A percentile compares a stretch with the other conserved stretches of the same genome.
phyloP scores from a whole-genome alignment of 352 stramenopile species.

The Pythium plurisporium region DNA sequence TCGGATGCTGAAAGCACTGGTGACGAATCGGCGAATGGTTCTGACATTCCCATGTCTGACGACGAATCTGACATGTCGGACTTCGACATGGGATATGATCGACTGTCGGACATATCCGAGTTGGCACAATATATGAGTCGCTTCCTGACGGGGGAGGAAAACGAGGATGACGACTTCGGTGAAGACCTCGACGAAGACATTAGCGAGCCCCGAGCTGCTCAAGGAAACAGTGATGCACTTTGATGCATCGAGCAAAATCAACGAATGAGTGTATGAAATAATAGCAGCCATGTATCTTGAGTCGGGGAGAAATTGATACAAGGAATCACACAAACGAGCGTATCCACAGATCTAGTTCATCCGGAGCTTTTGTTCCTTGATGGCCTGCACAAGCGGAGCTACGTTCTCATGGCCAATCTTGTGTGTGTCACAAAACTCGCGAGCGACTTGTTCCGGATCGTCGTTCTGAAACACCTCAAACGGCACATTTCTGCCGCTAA shows the following conservation, averaged over 20 bases:
- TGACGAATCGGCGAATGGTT: constrained; percentile 3
- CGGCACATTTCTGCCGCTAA: constrained; percentile 39
- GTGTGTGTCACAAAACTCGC: constrained; percentile 55
- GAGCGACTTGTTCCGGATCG: constrained; percentile 34
- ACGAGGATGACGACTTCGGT: not conserved
- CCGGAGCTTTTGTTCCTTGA: constrained; percentile 35
- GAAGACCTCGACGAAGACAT: not conserved
- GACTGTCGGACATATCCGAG: constrained; percentile 15
- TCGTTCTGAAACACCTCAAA: constrained; percentile 55
- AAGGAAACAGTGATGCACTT: no score
- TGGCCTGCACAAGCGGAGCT: constrained; percentile 48
- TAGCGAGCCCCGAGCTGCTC: no score
- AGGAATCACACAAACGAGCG: no score
- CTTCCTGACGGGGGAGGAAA: not conserved
- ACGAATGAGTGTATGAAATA: no score
- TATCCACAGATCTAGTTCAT: constrained; percentile 8
- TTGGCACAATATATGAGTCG: constrained; percentile 2
- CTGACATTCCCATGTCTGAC: constrained; percentile 18
- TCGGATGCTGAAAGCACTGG: constrained; percentile 25
- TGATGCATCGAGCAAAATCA: no score
- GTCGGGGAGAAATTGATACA: no score
- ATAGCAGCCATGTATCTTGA: no score
- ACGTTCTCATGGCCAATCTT: constrained; percentile 54
- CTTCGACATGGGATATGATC: constrained; percentile 12
- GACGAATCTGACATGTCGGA: constrained; percentile 25